Evolutionary conservation across 2,329 filamentous ascomycete genomes (phyloP), one percentile per base, ranked within the genome.

Genomic region (Epicoccum nigrum): DNA sequence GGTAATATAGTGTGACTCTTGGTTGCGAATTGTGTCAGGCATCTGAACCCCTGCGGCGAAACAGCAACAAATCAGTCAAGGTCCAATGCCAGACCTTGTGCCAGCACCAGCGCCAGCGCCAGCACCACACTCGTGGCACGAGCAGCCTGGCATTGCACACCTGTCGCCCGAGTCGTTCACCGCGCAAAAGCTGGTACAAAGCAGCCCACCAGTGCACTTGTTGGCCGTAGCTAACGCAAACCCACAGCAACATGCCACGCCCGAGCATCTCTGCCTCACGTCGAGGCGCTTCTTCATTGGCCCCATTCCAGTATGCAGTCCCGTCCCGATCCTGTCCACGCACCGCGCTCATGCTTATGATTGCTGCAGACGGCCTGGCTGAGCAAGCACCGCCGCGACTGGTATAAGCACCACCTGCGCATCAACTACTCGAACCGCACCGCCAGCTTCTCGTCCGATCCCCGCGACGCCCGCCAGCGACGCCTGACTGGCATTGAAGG

Each of bases 241-340:
- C 23, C 9, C 11, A 58, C 64, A 80, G 82, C 79, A 83, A 74
- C 82, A 87, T 77, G 81, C 83, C 40, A 83, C 81, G 34, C 78
- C 83, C 19, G 78, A 83, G 52, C 85, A 87, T 63, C 71, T 87
- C 32, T 79, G 86, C 70, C 73, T 84, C 59, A 87, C 85, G 6
- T 83, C 79, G 43, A 78, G 81, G 46, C 81, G 85, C 46, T 82
- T 81, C 71, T 87, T 87, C 71, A 84, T 87, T 51, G 85, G 85
- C 1, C 85, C 85, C 28, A 83, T 87, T 28, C 85, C 85, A 17
- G 69, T 72, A 67, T 46, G 68, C 58, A 13, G 39, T 30, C 28
- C 54, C 20, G 33, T 19, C 12, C 40, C 32, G 31, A 16, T n/a
- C 45, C 30, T n/a, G 8, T 34, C 27, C 12, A 48, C 17, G 43